Percentiles rank a stretch among this genome's conserved stretches.
These are phyloP conservation scores for Candida awuae DNA, from an alignment of 805 yeast genomes.

Conservation along the genomic window DNA sequence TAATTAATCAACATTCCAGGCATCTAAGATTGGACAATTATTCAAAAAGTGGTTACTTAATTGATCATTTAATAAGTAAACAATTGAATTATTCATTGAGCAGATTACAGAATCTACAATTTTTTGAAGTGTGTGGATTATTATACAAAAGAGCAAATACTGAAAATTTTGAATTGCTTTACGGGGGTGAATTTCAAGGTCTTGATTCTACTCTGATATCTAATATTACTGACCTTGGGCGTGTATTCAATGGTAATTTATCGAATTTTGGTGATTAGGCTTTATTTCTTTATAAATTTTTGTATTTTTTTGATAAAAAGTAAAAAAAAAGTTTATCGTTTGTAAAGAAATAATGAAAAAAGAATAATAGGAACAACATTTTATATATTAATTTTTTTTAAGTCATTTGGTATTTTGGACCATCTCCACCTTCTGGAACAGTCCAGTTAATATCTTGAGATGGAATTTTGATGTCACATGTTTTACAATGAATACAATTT, in stretches of 20 bases:
- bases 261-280: background rate
- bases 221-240: slow-evolving; percentile 24
- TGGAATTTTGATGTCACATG: slow-evolving; percentile 96
- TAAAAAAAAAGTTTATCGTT: background rate
- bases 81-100: slow-evolving; percentile 22
- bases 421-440: slow-evolving; percentile 99
- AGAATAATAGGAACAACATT: background rate
- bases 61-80: slow-evolving; percentile 23
- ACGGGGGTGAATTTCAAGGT: slow-evolving; percentile 20
- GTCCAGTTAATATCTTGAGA: slow-evolving; percentile 91
- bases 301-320: too few relatives aligned
- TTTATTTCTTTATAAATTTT: too few relatives aligned
- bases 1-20: slow-evolving; percentile 13
- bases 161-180: slow-evolving; percentile 16
- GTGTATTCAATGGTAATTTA: slow-evolving; percentile 19
- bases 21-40: slow-evolving; percentile 14
- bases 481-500: slow-evolving; percentile 96
- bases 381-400: slow-evolving; percentile 6
- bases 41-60: slow-evolving; percentile 19
- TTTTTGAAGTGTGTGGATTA: slow-evolving; percentile 28
- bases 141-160: slow-evolving; percentile 17
- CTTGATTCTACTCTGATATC: slow-evolving; percentile 15
- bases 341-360: background rate
- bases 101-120: slow-evolving; percentile 16
- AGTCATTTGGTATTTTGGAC: slow-evolving; percentile 91